Evolutionary conservation across 768 basidiomycete species (phyloP).

Genomic region (Serpula lacrymans): DNA sequence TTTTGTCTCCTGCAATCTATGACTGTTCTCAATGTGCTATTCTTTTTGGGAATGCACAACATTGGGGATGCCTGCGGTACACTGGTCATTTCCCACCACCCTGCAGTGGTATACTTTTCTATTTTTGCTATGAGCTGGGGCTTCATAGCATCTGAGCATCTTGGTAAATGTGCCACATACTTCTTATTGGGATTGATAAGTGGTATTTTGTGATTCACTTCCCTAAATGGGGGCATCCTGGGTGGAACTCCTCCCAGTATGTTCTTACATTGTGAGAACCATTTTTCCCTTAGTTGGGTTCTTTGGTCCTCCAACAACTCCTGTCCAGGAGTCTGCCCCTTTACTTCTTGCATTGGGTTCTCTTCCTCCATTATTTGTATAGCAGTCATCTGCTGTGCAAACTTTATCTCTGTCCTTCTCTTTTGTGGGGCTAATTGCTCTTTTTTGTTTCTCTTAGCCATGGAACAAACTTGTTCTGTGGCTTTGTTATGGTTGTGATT

Average conservation of each 20-base stretch:
- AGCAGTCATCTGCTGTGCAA: too few species aligned
- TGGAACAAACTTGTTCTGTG: too few species aligned
- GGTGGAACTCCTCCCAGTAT: conserved; percentile 14
- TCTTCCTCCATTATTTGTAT: too few species aligned
- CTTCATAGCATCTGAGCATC: not conserved
- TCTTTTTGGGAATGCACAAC: conserved; percentile 29
- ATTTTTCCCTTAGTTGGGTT: conserved; percentile 1
- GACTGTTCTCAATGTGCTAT: conserved; percentile 29
- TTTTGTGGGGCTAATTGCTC: too few species aligned
- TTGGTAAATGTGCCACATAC: not conserved
- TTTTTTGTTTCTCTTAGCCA: too few species aligned
- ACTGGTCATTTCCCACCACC: conserved; percentile 32
- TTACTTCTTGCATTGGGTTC: too few species aligned
- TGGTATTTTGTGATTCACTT: conserved; percentile 39
- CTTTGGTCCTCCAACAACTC: too few species aligned
- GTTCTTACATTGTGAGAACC: conserved; percentile 23
- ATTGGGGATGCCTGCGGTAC: conserved; percentile 18
- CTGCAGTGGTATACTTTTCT: conserved; percentile 20
- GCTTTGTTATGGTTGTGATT: too few species aligned
- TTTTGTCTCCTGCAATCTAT: conserved; percentile 35
- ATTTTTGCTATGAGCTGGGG: not conserved
- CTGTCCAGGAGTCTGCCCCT: too few species aligned
- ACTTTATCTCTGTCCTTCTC: too few species aligned
- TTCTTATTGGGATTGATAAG: conserved; percentile 26
- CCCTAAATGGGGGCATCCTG: conserved; percentile 32